Conservation (phyloP, 2,329 filamentous ascomycete genomes). For the Leptoxyphium fumago region DNA sequence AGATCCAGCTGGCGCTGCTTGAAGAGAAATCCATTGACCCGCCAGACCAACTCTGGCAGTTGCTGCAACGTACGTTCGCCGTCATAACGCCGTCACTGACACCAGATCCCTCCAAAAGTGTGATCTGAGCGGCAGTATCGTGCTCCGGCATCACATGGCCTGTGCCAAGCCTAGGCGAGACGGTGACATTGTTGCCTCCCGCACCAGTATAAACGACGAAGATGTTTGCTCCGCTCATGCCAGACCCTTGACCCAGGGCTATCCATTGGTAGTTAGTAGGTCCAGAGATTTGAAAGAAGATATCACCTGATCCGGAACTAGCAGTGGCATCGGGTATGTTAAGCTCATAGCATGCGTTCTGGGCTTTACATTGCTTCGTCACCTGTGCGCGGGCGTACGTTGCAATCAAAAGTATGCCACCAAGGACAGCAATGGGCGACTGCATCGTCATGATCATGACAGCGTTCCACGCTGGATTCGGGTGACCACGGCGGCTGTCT, state of each 20-base stretch:
- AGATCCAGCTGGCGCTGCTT: constrained; percentile 35
- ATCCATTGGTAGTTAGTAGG: constrained; percentile 40
- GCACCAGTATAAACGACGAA: constrained; percentile 43
- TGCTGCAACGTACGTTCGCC: constrained; percentile 41
- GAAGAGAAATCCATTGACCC: constrained; percentile 36
- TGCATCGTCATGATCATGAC: background rate
- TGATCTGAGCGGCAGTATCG: constrained; percentile 29
- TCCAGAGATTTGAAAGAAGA: constrained; percentile 43
- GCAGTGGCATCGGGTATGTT: constrained; percentile 41
- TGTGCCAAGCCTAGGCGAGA: constrained; percentile 36
- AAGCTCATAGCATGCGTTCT: constrained; percentile 32
- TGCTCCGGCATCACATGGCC: constrained; percentile 30
- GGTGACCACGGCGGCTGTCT: too few relatives aligned
- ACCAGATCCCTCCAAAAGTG: constrained; percentile 38
- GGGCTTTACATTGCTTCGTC: constrained; percentile 4
- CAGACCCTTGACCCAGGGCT: constrained; percentile 39
- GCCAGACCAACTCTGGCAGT: constrained; percentile 38
- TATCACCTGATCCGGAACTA: constrained; percentile 36
- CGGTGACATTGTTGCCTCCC: constrained; percentile 39
- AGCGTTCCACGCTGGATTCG: too few relatives aligned
- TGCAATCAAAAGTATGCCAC: background rate
- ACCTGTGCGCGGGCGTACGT: background rate
- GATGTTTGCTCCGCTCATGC: constrained; percentile 42
- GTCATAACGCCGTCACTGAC: constrained; percentile 38
- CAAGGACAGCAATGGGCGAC: background rate